Base-by-base conservation (phyloP, 2,329 filamentous ascomycete species). In the Diaporthe citriasiana region DNA sequence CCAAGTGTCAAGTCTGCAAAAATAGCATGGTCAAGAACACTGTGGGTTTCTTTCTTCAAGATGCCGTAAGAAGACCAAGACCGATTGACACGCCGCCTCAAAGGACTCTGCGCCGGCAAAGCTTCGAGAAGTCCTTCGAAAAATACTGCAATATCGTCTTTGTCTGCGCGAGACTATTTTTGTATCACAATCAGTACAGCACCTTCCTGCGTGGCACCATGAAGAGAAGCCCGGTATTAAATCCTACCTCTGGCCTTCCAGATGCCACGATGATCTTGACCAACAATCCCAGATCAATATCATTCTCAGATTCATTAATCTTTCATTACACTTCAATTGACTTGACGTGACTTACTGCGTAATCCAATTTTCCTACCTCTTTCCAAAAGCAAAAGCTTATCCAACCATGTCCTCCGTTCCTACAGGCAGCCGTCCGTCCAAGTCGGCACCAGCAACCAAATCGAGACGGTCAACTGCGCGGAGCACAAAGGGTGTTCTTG, bases 51-150 rank as follows among this genome's bases (percentile, higher is more conserved):
- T 47, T 35, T 51, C 45, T 68, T 51, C 47, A 27, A 38, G 1
- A 35, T 38, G 45, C 63, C n/a, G 22, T 27, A 30, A 38, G 45
- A 19, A 30, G n/a, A 68, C 63, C 63, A 68, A 68, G 63, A 68
- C 47, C 33, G 22, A 40, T 68, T 53, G 47, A 35, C 63, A 27
- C 45, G 45, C 22, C 30, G 45, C 30, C 45, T 66, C 30, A 66
- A 66, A 66, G 63, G 15, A 8, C 15, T 51, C 40, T 53, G 33
- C 27, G 33, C n/a, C 33, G 6, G 45, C 63, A 68, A 27, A 22
- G 15, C 47, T 53, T 53, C 47, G 33, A 53, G 40, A 68, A 40
- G 33, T 38, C 9, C 4, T 22, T 8, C 30, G 15, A 3, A 51
- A 51, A 27, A 66, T 47, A 68, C 53, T 27, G 47, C 47, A 53